Conservation (phyloP, 1,139 yeast species). For the Candida albicans region DNA sequence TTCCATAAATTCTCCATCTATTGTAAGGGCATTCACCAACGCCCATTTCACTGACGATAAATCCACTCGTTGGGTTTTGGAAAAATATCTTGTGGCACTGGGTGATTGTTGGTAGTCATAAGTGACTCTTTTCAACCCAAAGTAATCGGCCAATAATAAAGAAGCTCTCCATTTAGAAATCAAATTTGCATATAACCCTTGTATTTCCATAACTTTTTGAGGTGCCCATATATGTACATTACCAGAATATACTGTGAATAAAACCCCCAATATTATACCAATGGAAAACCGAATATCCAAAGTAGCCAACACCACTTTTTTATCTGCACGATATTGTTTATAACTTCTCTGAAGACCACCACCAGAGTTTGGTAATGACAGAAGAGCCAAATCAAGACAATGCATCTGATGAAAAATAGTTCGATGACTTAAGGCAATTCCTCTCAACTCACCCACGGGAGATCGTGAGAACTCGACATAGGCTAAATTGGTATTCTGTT, state of each 20-base stretch:
- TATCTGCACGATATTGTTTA: constrained; percentile 25
- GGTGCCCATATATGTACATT: constrained; percentile 82
- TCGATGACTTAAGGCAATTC: constrained; percentile 89
- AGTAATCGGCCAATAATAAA: constrained; percentile 77
- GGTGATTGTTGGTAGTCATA: constrained; percentile 94
- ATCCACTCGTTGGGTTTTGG: constrained; percentile 77
- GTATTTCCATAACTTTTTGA: constrained; percentile 68
- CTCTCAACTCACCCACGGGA: constrained; percentile 88
- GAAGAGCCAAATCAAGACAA: constrained; percentile 65
- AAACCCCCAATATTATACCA: constrained; percentile 78
- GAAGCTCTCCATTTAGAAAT: constrained; percentile 72
- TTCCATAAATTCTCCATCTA: constrained; percentile 92
- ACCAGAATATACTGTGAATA: constrained; percentile 84
- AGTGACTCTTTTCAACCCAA: constrained; percentile 89
- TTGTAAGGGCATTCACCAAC: constrained; percentile 83
- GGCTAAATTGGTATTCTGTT: constrained; percentile 59
- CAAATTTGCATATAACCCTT: constrained; percentile 85
- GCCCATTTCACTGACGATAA: constrained; percentile 86
- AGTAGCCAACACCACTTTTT: constrained; percentile 61
- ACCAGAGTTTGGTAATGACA: constrained; percentile 57
- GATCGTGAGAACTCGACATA: constrained; percentile 91
- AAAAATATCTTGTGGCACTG: constrained; percentile 73
- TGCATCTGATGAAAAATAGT: constrained; percentile 89
- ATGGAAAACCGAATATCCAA: constrained; percentile 85
- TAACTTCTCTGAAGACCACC: constrained; percentile 37